Evolutionary conservation across 2,329 filamentous ascomycete species (phyloP).

Genomic region (Alternaria incomplexa): DNA sequence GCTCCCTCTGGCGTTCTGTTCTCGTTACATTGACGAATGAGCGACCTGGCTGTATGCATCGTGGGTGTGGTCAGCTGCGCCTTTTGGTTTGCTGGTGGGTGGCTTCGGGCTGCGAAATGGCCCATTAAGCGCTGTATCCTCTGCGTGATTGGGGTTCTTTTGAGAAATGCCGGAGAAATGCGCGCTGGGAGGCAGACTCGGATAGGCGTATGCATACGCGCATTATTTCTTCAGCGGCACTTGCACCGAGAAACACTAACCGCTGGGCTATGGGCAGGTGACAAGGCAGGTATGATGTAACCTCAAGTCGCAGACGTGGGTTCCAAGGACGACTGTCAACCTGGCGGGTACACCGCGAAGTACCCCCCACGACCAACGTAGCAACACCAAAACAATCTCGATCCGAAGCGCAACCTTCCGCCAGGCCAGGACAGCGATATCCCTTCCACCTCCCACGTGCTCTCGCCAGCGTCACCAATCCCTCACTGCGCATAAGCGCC

Average conservation of each 20-base stretch:
- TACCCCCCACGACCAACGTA: background rate
- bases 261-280: background rate
- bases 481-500: constrained; percentile 16
- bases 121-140: constrained; percentile 2
- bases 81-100: constrained; percentile 7
- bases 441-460: background rate
- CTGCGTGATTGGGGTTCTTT: background rate
- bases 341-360: background rate
- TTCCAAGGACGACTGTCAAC: background rate
- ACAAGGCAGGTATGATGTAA: background rate
- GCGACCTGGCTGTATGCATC: background rate
- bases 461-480: background rate
- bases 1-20: background rate
- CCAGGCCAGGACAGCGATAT: background rate
- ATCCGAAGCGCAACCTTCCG: background rate
- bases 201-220: background rate
- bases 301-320: background rate
- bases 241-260: background rate
- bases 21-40: constrained; percentile 13
- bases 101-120: constrained; percentile 12
- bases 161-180: background rate
- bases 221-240: background rate
- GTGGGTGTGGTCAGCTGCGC: constrained; percentile 22
- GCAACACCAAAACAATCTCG: constrained; percentile 2
- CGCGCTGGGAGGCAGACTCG: background rate